Evolutionary conservation across 306 rosid genomes (phyloP), one percentile per base, ranked within the genome.

Genomic region (Cucumis hystrix): DNA sequence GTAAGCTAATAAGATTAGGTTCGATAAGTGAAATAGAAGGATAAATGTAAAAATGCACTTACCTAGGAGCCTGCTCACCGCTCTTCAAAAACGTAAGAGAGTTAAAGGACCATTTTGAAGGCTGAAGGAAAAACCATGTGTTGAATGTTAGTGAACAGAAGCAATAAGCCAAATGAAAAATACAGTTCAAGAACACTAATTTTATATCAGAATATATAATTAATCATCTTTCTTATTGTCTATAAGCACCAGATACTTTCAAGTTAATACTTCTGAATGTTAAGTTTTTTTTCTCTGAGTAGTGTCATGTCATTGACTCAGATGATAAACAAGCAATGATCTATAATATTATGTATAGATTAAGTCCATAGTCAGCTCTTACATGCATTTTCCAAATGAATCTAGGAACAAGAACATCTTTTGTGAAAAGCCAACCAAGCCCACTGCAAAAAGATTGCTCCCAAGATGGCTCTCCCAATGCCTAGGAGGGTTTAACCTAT

Each of bases 51-150:
- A 43, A 13, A 15, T 3, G 10, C 35, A 43, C 56, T 23, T 84
- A 92, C 97, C 98, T 92, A 49, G 96, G 96, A 74, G 97, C 98
- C 77, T 84, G 97, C 83, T 95, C 98, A 6, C 86, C 86, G 85
- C 84, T 92, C 96, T 92, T 95, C 95, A 95, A 89, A 83, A 90
- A 74, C 7, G 97, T 92, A 84, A 88, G 84, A 2, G 98, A 92
- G 84, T 87, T 90, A 79, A 92, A 95, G 54, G 96, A 87, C 98
- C 98, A 95, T 82, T 87, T 92, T 40, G 86, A 71, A 76, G 98
- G 98, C 98, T 95, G 87, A 80, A 80, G 81, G 33, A 58, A 69
- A 81, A 79, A 83, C 35, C 37, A 76, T 28, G 71, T 71, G 40
- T 51, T 56, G 71, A 74, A 56, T 63, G 77, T 72, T 39, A 84